Conservation (phyloP, 345 rosid genomes). For the Eucalyptus regnans region DNA sequence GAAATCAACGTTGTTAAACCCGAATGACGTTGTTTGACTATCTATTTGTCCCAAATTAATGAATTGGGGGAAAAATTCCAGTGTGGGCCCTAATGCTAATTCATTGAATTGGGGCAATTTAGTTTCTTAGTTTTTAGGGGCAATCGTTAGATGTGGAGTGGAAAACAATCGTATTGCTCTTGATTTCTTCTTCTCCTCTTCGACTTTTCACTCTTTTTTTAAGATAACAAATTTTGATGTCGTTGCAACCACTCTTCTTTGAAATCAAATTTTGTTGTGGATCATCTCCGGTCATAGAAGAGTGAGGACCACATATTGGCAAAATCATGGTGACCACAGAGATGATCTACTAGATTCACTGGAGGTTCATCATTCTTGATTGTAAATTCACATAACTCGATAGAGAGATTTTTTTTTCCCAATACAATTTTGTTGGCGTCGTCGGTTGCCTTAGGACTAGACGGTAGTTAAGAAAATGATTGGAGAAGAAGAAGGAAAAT, state of each 20-base stretch:
- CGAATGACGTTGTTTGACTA: rapidly evolving
- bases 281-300: rapidly evolving
- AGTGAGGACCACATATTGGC: background rate
- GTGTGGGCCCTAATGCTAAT: background rate
- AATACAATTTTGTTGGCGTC: too few species aligned
- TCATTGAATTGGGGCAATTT: background rate
- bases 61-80: background rate
- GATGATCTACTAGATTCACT: background rate
- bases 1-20: rapidly evolving
- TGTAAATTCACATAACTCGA: background rate
- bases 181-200: background rate
- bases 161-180: background rate
- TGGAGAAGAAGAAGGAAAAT: background rate
- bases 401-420: too few species aligned
- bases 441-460: background rate
- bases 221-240: background rate
- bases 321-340: background rate
- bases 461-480: background rate
- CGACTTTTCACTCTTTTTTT: background rate
- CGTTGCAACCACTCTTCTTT: background rate
- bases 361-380: too few species aligned
- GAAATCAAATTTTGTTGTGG: background rate
- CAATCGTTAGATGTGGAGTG: background rate
- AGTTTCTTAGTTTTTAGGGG: background rate
- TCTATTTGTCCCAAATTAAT: background rate